Evolutionary conservation across 106 monocot genomes (phyloP).

Genomic region (Dendrobium catenatum): DNA sequence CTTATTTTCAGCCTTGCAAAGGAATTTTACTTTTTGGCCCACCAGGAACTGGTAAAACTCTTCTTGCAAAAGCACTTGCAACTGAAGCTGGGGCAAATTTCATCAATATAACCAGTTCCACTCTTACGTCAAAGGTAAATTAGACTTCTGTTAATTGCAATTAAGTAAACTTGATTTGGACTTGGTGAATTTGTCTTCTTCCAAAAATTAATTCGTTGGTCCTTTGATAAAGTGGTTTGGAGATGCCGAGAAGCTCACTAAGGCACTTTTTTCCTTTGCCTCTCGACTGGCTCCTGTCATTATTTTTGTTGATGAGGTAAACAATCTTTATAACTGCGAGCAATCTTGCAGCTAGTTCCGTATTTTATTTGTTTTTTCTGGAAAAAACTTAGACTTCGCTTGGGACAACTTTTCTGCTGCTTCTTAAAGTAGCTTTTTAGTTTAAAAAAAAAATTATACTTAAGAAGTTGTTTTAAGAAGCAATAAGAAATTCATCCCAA

Average conservation of each 20-base stretch:
- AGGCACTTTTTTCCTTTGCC: slow-evolving; percentile 96
- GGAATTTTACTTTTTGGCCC: too few species aligned
- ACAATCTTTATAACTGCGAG: background rate
- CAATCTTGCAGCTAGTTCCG: background rate
- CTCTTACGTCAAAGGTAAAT: slow-evolving; percentile 85
- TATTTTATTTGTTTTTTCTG: background rate
- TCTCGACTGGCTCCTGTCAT: slow-evolving; percentile 81
- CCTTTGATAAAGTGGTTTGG: slow-evolving; percentile 80
- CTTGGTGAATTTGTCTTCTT: background rate
- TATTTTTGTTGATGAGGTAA: slow-evolving; percentile 98
- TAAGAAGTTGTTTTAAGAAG: too few species aligned
- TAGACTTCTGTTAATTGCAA: background rate
- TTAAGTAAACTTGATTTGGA: background rate
- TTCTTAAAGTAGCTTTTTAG: too few species aligned
- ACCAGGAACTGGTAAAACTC: too few species aligned
- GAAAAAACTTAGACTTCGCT: background rate
- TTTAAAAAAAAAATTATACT: too few species aligned
- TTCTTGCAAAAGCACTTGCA: too few species aligned
- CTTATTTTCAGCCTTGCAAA: slow-evolving; percentile 73
- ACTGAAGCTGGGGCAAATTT: slow-evolving; percentile 15
- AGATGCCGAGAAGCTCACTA: slow-evolving; percentile 99
- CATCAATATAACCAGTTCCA: slow-evolving; percentile 87
- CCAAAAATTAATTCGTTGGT: background rate
- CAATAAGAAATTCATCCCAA: too few species aligned
- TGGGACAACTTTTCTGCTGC: too few species aligned